Conservation (phyloP, 78 protist species). For the Planoprotostelium fungivorum region DNA sequence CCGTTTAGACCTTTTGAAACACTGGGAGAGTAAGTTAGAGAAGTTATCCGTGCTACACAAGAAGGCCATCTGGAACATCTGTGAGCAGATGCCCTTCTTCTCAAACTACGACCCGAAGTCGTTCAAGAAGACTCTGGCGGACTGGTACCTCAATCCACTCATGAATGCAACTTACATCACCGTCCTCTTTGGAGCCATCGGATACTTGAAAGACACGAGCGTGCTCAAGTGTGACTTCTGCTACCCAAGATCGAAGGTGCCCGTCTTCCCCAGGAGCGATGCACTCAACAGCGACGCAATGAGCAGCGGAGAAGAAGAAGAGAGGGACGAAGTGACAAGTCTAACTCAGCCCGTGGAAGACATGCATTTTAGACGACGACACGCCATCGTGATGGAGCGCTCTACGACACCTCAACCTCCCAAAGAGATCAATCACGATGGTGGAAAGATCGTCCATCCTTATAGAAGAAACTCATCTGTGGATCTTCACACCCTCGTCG, state of each 20-base stretch:
- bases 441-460: background rate
- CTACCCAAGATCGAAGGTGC: constrained; percentile 10
- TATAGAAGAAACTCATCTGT: background rate
- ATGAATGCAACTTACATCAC: constrained; percentile 38
- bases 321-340: too few relatives aligned
- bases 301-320: background rate
- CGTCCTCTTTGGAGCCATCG: constrained; percentile 46
- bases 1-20: constrained; percentile 26
- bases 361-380: too few relatives aligned
- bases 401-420: too few relatives aligned
- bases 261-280: constrained; percentile 29
- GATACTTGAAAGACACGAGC: constrained; percentile 41
- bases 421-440: too few relatives aligned
- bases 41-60: background rate
- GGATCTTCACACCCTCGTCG: background rate
- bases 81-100: constrained; percentile 16
- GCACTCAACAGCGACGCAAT: background rate
- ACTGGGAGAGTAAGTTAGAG: constrained; percentile 21
- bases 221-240: constrained; percentile 2
- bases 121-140: constrained; percentile 13
- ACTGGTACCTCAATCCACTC: constrained; percentile 37
- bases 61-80: constrained; percentile 36
- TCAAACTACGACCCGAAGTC: constrained; percentile 31
- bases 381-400: too few relatives aligned
- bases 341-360: too few relatives aligned